Evolutionary conservation across 164 flowering plant genomes (phyloP), one percentile per base, ranked within the genome.

Genomic region (Cinnamomum chago): DNA sequence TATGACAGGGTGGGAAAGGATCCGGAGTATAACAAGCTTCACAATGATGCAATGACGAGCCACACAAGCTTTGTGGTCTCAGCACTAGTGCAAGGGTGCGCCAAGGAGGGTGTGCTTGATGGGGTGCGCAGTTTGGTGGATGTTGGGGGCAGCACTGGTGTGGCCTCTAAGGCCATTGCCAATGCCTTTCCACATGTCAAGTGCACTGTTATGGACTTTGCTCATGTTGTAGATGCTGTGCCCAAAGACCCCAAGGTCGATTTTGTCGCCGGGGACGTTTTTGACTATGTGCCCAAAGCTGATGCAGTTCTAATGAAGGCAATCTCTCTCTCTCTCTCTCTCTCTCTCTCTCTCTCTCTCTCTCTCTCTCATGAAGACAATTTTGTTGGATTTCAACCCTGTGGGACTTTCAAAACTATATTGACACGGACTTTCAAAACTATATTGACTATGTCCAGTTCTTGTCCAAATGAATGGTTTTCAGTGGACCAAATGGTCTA

Each of bases 231-330:
- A n/a, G 70, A 33, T 7, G 10, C 70, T 28, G 28, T 68, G 1
- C n/a, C 12, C 2, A 47, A 68, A 47, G 50, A 22, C 17, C 50
- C 50, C 10, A 65, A 23, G 67, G 70, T 68, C 33, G 28, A 12
- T 30, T 28, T 47, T 9, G 50, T 68, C 22, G 28, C 18, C 2
- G 70, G 70, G 52, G 70, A 68, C 11, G 33, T 68, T n/a, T 68
- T 68, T 28, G 23, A 33, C 13, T 33, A 0, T 20, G 23, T 68
- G 20, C 70, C 70, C 23, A 28, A 68, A 47, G 50, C 70, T 15
- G 70, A 68, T 68, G 51, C 33, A 22, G 70, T 68, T 3, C 33
- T 68, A 28, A 33, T 68, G 50, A 68, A 33, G 70, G 70, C 33
- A 23, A 60, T 60, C 24, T n/a, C 64, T 60, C 24, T 60, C 22